Conservation (phyloP, 768 basidiomycete species). For the Mycena crocata region DNA sequence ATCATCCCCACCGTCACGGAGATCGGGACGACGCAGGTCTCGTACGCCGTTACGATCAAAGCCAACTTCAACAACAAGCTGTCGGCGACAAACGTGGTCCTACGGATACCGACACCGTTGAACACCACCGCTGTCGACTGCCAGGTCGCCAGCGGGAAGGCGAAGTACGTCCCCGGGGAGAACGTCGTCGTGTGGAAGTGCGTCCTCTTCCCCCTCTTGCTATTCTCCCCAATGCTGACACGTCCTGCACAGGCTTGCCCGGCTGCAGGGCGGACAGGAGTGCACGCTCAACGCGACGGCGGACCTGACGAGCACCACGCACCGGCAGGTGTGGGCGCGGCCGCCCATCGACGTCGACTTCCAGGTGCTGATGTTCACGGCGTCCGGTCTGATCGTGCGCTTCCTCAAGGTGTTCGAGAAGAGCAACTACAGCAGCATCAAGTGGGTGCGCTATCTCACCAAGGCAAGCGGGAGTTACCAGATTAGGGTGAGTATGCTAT, state of each 20-base stretch:
- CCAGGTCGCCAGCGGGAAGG: constrained; percentile 93
- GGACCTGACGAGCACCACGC: constrained; percentile 87
- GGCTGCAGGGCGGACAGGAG: constrained; percentile 94
- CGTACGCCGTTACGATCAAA: constrained; percentile 89
- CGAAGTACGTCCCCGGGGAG: constrained; percentile 96
- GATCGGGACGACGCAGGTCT: constrained; percentile 91
- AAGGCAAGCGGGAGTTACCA: constrained; percentile 96
- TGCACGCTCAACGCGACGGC: constrained; percentile 87
- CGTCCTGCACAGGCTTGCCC: constrained; percentile 72
- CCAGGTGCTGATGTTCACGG: constrained; percentile 98
- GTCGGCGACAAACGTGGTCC: constrained; percentile 90
- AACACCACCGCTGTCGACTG: constrained; percentile 94
- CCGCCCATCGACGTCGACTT: constrained; percentile 99
- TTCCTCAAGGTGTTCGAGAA: constrained; percentile 99
- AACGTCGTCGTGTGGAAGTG: constrained; percentile 99
- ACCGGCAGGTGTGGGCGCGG: constrained; percentile 95
- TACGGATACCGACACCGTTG: constrained; percentile 95
- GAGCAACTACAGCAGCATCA: constrained; percentile 92
- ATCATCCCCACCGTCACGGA: constrained; percentile 93
- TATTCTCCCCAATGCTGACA: constrained; percentile 19
- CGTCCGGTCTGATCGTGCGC: constrained; percentile 94
- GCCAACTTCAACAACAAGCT: constrained; percentile 93
- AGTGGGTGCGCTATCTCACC: constrained; percentile 95
- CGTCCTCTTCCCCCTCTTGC: constrained; percentile 45
- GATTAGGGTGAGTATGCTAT: constrained; percentile 80